phyloP scores from a whole-genome alignment of 441 rosid species.

The Rhodomyrtus psidioides region DNA sequence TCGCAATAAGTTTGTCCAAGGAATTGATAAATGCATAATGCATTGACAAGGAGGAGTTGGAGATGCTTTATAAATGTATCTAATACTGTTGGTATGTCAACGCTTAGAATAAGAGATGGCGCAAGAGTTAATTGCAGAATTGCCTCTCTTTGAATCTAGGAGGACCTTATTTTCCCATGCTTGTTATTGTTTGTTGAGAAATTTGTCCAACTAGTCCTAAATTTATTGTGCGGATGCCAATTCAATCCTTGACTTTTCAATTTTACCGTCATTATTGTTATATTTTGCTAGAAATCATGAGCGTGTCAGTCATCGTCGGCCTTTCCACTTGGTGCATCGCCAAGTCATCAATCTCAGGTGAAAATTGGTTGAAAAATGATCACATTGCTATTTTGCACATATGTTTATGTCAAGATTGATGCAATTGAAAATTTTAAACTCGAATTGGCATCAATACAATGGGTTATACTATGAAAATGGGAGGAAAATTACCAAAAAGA shows the following conservation, averaged over 20 bases:
- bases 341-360: too few species aligned
- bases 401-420: too few species aligned
- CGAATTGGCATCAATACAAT: not conserved
- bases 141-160: not conserved
- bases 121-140: not conserved
- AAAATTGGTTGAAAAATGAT: too few species aligned
- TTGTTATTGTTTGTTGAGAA: not conserved
- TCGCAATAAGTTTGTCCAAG: not conserved
- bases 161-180: not conserved
- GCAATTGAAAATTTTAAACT: not conserved
- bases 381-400: too few species aligned
- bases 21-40: not conserved
- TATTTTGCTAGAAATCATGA: accelerated
- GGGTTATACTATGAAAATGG: not conserved
- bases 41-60: not conserved
- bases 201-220: not conserved
- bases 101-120: not conserved
- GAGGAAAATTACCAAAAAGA: too few species aligned
- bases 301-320: too few species aligned
- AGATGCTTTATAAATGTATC: not conserved
- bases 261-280: not conserved
- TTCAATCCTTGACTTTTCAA: not conserved
- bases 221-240: accelerated
- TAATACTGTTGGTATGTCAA: not conserved
- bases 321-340: too few species aligned